A percentile compares a stretch with the other conserved stretches of the same genome.
These are phyloP conservation scores for Leccinellum luteum DNA, from an alignment of 768 basidiomycete genomes.

Conservation along the genomic window DNA sequence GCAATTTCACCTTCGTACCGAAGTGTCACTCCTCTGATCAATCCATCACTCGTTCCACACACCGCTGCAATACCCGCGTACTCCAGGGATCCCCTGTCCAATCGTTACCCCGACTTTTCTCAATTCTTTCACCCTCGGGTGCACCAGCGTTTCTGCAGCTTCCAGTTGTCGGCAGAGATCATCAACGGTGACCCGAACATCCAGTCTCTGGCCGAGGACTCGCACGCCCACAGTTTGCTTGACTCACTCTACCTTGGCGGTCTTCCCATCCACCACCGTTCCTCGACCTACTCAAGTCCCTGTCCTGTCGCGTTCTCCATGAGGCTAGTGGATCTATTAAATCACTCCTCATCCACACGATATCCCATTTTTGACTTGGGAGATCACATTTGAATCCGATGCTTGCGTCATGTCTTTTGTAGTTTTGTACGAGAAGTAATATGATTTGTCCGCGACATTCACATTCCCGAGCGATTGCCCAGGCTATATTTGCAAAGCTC, in stretches of 20 bases:
- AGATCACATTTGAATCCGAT: background rate
- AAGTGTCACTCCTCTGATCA: background rate
- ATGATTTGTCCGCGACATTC: background rate
- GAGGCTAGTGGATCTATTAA: slow-evolving; percentile 18
- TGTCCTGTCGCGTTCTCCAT: slow-evolving; percentile 22
- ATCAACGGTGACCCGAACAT: background rate
- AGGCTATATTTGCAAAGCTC: slow-evolving; percentile 49
- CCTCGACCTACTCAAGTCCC: slow-evolving; percentile 2
- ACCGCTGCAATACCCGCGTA: slow-evolving; percentile 13
- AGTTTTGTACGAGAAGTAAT: slow-evolving; percentile 9
- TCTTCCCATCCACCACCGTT: background rate
- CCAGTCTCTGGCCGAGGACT: background rate
- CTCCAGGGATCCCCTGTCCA: slow-evolving; percentile 31
- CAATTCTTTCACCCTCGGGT: slow-evolving; percentile 26
- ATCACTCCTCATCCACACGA: background rate
- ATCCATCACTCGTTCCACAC: background rate
- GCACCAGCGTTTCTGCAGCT: slow-evolving; percentile 6
- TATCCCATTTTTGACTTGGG: background rate
- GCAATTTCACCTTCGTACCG: background rate
- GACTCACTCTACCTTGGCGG: background rate
- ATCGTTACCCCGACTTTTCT: slow-evolving; percentile 34
- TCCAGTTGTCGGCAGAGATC: background rate
- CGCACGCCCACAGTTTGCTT: slow-evolving; percentile 1
- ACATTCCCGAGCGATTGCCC: slow-evolving; percentile 35
- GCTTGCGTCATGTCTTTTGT: background rate